A percentile compares a stretch with the other conserved stretches of the same genome.
These are phyloP conservation scores for Neophaeococcomyces aloes DNA, from an alignment of 2,329 filamentous ascomycete species.

Conservation along the genomic window DNA sequence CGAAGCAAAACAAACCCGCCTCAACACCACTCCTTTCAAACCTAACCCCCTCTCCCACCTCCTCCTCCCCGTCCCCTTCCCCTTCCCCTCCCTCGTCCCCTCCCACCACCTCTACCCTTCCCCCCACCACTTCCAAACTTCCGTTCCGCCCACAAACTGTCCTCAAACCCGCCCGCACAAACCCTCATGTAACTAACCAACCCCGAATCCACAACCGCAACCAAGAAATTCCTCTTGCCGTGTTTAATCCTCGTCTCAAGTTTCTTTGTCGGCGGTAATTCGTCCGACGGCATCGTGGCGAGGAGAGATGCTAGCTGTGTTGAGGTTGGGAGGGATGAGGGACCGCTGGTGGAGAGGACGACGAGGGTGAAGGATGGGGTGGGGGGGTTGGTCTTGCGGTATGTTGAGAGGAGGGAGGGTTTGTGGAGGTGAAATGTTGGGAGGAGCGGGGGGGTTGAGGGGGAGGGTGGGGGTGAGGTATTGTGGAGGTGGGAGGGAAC, in stretches of 20 bases:
- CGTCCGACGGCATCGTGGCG: conserved; percentile 60
- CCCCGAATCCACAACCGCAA: conserved; percentile 83
- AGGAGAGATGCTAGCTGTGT: conserved; percentile 62
- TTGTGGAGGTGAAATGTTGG: conserved; percentile 79
- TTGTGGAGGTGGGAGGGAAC: conserved; percentile 59
- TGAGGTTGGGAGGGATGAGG: conserved; percentile 60
- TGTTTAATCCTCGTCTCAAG: conserved; percentile 73
- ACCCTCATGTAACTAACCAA: conserved; percentile 79
- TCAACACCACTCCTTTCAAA: conserved; percentile 13
- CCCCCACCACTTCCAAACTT: conserved; percentile 16
- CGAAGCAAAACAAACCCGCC: too few relatives aligned
- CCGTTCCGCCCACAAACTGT: conserved; percentile 42
- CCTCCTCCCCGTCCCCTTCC: conserved; percentile 21
- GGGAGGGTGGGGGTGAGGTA: conserved; percentile 24
- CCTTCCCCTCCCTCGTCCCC: conserved; percentile 22
- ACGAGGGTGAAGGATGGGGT: conserved; percentile 75
- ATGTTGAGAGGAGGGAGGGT: conserved; percentile 45
- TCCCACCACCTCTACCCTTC: conserved; percentile 23
- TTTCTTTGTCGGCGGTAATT: conserved; percentile 42
- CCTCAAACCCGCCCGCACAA: conserved; percentile 69
- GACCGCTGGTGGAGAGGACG: conserved; percentile 66
- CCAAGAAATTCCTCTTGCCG: conserved; percentile 68
- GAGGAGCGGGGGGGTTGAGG: conserved; percentile 48
- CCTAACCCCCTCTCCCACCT: conserved; percentile 16
- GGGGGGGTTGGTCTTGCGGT: conserved; percentile 70